These are phyloP conservation scores for Boletales sp. DNA, from an alignment of 768 basidiomycete genomes.

Conservation along the genomic window DNA sequence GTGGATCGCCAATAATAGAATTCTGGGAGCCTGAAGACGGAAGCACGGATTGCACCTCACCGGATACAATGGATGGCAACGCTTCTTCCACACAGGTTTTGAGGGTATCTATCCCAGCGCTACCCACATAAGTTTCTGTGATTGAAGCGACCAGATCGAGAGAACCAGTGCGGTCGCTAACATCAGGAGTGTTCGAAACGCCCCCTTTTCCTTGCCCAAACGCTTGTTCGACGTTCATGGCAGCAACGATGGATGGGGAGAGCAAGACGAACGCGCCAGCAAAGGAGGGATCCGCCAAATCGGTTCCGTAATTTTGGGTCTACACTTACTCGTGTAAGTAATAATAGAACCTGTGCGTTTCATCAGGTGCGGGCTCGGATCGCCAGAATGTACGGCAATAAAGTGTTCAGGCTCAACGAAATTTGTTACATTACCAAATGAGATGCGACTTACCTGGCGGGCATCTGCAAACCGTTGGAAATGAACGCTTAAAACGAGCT, in stretches of 20 bases:
- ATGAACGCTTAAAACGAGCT: no score
- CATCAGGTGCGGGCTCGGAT: neutral
- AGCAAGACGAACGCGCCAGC: no score
- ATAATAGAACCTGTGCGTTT: neutral
- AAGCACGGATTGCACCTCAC: neutral
- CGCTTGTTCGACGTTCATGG: constrained; percentile 4
- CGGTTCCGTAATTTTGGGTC: constrained; percentile 5
- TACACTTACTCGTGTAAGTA: neutral
- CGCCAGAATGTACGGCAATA: constrained; percentile 12
- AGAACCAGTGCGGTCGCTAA: no score
- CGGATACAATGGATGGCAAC: neutral
- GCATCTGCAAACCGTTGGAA: no score
- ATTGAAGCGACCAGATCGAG: neutral
- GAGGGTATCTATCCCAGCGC: neutral
- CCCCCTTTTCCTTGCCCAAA: neutral
- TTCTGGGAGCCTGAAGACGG: neutral
- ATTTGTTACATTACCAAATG: no score
- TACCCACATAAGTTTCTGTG: neutral
- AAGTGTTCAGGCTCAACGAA: neutral
- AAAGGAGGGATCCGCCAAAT: constrained; percentile 1
- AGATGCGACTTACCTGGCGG: no score
- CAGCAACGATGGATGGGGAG: no score
- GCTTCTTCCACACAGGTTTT: neutral
- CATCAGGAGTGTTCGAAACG: neutral
- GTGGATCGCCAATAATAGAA: neutral